A percentile compares a stretch with the other conserved stretches of the same genome.
phyloP scores from a whole-genome alignment of 306 rosid species.

The Biancaea sappan region DNA sequence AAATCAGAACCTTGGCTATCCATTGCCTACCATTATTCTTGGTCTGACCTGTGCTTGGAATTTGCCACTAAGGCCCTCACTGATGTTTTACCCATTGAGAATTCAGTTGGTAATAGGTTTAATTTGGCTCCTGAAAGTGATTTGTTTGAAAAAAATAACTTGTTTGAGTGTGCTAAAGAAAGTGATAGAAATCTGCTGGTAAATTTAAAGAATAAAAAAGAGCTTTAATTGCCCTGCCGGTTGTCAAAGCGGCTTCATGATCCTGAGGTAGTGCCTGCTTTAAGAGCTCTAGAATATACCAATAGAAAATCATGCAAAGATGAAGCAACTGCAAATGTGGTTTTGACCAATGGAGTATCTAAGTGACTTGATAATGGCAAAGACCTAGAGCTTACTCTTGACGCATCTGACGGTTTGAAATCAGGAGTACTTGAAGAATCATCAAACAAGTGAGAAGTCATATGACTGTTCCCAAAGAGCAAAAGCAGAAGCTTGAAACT shows the following conservation, averaged over 20 bases:
- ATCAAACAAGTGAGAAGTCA: constrained; percentile 33
- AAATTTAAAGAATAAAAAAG: constrained; percentile 49
- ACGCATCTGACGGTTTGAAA: constrained; percentile 27
- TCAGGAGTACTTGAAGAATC: constrained; percentile 28
- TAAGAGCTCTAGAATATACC: constrained; percentile 43
- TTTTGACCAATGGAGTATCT: constrained; percentile 37
- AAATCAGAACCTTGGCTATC: constrained; percentile 45
- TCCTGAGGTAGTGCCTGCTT: constrained; percentile 46
- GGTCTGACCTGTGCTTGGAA: constrained; percentile 80
- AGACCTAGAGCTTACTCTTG: constrained; percentile 23
- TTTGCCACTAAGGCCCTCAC: constrained; percentile 72
- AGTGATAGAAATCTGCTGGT: constrained; percentile 36
- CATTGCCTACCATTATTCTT: constrained; percentile 56
- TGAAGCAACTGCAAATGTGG: constrained; percentile 29
- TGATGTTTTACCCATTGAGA: constrained; percentile 56
- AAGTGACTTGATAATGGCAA: constrained; percentile 8
- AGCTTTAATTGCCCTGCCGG: constrained; percentile 38
- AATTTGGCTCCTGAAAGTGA: constrained; percentile 27
- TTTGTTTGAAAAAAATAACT: constrained; percentile 24
- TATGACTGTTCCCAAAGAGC: constrained; percentile 38
- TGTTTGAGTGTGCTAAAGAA: constrained; percentile 34
- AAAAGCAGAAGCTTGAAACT: constrained; percentile 34
- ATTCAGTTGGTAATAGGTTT: constrained; percentile 34
- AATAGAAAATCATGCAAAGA: constrained; percentile 29
- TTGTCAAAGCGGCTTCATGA: constrained; percentile 53